Base-by-base conservation (phyloP, 164 flowering plant species). In the Aristolochia fimbriata region DNA sequence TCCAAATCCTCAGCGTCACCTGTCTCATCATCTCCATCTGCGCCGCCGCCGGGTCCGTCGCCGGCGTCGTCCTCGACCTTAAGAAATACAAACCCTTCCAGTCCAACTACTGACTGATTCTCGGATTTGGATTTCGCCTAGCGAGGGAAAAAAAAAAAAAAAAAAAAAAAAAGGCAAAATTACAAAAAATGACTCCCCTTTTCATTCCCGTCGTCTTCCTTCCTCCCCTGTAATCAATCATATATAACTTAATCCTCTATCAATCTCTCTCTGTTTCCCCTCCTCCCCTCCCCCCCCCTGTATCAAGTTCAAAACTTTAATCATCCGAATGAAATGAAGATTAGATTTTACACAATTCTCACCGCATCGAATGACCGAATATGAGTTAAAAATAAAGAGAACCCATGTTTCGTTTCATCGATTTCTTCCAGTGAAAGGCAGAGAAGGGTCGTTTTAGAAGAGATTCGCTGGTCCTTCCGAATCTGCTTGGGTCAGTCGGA, bases 41-140 rank as follows among this genome's bases (percentile, higher is more conserved):
- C 0, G 85, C 90, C 0, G 82, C 74, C 15, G 76, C 73, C 4
- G 86, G 90, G 4, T 82, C 86, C 0, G 58, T 84, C 24, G 85
- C 80, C 0, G 86, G 85, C 9, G 74, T 80, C 4, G 61, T 73
- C 11, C 55, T 51, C 20, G 83, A 84, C 47, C 82, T 84, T 13
- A 80, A 77, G 70, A 55, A 30, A 21, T 77, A 77, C 63, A 50
- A 43, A 57, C 87, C 85, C 2, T 83, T 80, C 75, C 60, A 73
- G 66, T 72, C 76, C 12, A 73, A 14, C 58, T 78, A 76, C 52
- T 82, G 50, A 76, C 52, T 82, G 50, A 55, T 55, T 13, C 33
- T 30, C 10, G 13, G 12, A 1, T 31, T 15, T n/a, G n/a, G n/a
- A n/a, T n/a, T n/a, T n/a, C n/a, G n/a, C n/a, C n/a, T n/a, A n/a